phyloP scores from a whole-genome alignment of 2,329 filamentous ascomycete species.

The Sclerotinia sclerotiorum region DNA sequence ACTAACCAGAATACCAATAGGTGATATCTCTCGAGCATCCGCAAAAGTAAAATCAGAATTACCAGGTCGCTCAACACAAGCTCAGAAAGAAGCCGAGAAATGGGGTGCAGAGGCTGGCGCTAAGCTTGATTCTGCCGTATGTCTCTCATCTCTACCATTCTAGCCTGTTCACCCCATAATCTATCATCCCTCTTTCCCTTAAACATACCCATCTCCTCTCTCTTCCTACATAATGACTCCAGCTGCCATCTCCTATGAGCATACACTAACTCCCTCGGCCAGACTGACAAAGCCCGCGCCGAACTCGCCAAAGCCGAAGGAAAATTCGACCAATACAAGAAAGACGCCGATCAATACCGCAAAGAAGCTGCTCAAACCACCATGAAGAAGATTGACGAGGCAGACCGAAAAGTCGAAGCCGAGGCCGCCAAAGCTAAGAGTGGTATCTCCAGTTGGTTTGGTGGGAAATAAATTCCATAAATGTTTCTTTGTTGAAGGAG shows the following conservation, averaged over 20 bases:
- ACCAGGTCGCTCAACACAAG: slow-evolving; percentile 60
- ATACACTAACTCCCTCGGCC: slow-evolving; percentile 32
- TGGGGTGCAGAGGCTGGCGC: slow-evolving; percentile 61
- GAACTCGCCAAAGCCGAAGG: slow-evolving; percentile 62
- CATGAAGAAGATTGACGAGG: slow-evolving; percentile 73
- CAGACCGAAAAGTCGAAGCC: slow-evolving; percentile 79
- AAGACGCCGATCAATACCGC: slow-evolving; percentile 60
- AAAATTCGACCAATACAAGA: slow-evolving; percentile 58
- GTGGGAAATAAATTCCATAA: slow-evolving; percentile 51
- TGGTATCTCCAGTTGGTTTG: slow-evolving; percentile 83
- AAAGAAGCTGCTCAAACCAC: slow-evolving; percentile 64
- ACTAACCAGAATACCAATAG: slow-evolving; percentile 48
- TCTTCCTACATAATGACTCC: not conserved
- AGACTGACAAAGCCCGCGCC: slow-evolving; percentile 63
- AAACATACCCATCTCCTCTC: not conserved
- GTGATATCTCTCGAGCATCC: slow-evolving; percentile 71
- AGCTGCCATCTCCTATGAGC: not conserved
- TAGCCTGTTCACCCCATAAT: not conserved
- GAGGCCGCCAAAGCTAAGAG: slow-evolving; percentile 80
- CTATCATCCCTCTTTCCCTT: not conserved
- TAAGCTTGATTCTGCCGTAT: slow-evolving; percentile 68
- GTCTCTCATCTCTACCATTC: slow-evolving; percentile 39
- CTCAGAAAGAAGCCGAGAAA: slow-evolving; percentile 63
- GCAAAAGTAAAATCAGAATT: slow-evolving; percentile 65
- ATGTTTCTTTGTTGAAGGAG: not conserved